Evolutionary conservation across 2,329 filamentous ascomycete genomes (phyloP).

Genomic region (Diaporthe amygdali): DNA sequence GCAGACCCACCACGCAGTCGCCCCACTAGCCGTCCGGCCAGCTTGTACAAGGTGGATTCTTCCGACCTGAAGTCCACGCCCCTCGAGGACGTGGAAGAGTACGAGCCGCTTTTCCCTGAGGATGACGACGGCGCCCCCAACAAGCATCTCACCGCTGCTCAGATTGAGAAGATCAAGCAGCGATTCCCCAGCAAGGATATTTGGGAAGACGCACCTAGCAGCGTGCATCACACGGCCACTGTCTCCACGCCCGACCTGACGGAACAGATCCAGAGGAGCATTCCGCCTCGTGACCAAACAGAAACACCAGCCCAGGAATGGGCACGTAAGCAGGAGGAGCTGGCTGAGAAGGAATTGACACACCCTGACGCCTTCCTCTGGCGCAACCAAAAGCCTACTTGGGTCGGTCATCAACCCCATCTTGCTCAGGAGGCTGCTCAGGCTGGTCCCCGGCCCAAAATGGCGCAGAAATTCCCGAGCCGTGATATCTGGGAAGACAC

Average conservation of each 20-base stretch:
- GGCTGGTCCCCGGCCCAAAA: slow-evolving; percentile 60
- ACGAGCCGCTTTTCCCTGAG: slow-evolving; percentile 92
- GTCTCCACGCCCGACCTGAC: slow-evolving; percentile 78
- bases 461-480: slow-evolving; percentile 82
- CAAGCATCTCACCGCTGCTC: slow-evolving; percentile 41
- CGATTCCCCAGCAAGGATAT: slow-evolving; percentile 92
- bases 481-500: slow-evolving; percentile 94
- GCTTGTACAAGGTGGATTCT: slow-evolving; percentile 62
- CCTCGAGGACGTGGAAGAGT: slow-evolving; percentile 88
- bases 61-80: slow-evolving; percentile 69
- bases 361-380: slow-evolving; percentile 58
- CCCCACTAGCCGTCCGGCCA: slow-evolving; percentile 67
- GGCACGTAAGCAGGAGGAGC: slow-evolving; percentile 68
- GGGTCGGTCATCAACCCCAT: slow-evolving; percentile 53
- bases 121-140: slow-evolving; percentile 61
- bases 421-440: slow-evolving; percentile 46
- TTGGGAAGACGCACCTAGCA: slow-evolving; percentile 95
- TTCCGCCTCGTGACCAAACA: slow-evolving; percentile 42
- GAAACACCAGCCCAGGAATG: slow-evolving; percentile 69
- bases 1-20: slow-evolving; percentile 62
- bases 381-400: slow-evolving; percentile 54
- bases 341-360: slow-evolving; percentile 62
- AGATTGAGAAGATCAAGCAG: slow-evolving; percentile 60
- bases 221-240: slow-evolving; percentile 77
- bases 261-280: slow-evolving; percentile 35